phyloP scores from a whole-genome alignment of 2,329 filamentous ascomycete species.

The Botrytis pseudocinerea region DNA sequence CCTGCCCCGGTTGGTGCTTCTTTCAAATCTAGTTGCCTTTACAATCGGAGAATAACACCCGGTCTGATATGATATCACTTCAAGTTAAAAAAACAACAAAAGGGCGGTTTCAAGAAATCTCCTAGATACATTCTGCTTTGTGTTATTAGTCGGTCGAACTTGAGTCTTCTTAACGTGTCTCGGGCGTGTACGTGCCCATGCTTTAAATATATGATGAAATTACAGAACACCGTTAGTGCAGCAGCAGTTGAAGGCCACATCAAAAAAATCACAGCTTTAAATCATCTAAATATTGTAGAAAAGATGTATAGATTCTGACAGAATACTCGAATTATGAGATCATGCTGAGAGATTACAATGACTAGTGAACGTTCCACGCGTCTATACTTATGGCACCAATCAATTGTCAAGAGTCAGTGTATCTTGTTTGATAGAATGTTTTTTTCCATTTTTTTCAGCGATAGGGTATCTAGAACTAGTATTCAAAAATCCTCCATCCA shows the following conservation, averaged over 20 bases:
- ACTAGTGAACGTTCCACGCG: not conserved
- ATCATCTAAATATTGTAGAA: not conserved
- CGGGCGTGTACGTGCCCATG: not conserved
- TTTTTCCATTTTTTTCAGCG: not conserved
- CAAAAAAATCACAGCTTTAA: not conserved
- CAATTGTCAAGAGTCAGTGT: no score
- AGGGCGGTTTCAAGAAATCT: not conserved
- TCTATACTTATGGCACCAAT: not conserved
- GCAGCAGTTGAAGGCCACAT: not conserved
- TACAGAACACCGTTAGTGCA: not conserved
- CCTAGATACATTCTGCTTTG: not conserved
- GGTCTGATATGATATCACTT: not conserved
- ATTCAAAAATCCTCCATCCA: constrained; percentile 3
- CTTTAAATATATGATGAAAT: not conserved
- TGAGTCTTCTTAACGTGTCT: not conserved
- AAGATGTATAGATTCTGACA: not conserved
- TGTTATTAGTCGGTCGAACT: not conserved
- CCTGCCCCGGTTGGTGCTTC: not conserved
- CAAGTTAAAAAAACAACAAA: not conserved
- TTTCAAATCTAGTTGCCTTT: not conserved
- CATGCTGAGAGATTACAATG: not conserved
- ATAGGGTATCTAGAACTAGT: constrained; percentile 16
- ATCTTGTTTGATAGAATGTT: not conserved
- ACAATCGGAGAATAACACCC: not conserved
- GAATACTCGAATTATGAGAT: not conserved